phyloP scores from a whole-genome alignment of 1,284 basidiomycete genomes.

The Microbotryomycetes sp. region DNA sequence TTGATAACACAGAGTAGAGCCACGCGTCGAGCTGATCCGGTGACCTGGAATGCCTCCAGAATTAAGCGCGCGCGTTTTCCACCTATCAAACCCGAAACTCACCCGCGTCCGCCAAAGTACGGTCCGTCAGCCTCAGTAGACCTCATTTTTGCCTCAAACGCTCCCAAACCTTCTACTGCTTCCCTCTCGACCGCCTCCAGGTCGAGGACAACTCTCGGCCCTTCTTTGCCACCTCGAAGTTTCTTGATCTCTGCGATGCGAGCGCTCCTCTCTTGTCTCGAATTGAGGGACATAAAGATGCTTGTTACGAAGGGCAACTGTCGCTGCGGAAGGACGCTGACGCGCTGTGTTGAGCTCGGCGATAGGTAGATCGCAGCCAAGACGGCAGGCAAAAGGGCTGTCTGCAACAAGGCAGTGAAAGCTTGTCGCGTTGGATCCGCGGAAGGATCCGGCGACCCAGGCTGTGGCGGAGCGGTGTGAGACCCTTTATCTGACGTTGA shows the following conservation, averaged over 20 bases:
- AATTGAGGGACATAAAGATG: not conserved
- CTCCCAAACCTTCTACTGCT: constrained; percentile 17
- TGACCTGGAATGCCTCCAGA: not conserved
- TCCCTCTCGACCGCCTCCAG: constrained; percentile 26
- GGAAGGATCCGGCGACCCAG: not conserved
- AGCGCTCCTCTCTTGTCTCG: not conserved
- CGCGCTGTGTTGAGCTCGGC: not conserved
- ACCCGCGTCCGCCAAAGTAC: constrained; percentile 21
- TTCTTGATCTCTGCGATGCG: constrained; percentile 19
- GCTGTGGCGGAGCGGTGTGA: not conserved
- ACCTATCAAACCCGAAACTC: not conserved
- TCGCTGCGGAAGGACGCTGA: not conserved
- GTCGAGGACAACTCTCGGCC: constrained; percentile 11
- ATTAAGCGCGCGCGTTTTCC: not conserved
- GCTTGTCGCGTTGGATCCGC: constrained; percentile 17
- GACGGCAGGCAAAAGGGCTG: constrained; percentile 23
- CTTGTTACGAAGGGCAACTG: constrained; percentile 1
- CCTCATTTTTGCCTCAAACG: constrained; percentile 20
- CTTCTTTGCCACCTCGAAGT: constrained; percentile 13
- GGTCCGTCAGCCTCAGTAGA: not conserved
- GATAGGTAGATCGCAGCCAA: constrained; percentile 22
- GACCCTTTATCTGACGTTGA: not conserved
- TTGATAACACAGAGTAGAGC: constrained; percentile 12
- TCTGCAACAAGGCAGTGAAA: constrained; percentile 18
- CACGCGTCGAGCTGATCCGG: constrained; percentile 14